phyloP scores from a whole-genome alignment of 1,284 basidiomycete genomes.

The Boletus calvinii region DNA sequence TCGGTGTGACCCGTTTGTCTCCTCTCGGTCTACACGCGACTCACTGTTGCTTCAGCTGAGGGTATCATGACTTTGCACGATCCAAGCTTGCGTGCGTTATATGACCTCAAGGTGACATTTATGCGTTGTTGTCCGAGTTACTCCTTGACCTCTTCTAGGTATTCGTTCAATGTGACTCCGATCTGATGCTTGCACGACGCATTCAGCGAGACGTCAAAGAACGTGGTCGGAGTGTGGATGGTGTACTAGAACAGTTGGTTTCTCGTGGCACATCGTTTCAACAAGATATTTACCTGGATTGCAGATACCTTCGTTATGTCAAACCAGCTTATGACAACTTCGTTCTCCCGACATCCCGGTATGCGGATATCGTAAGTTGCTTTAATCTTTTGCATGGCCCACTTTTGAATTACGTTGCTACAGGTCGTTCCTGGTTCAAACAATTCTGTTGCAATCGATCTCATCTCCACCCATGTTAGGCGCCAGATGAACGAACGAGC shows the following conservation, averaged over 20 bases:
- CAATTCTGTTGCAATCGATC: slow-evolving; percentile 88
- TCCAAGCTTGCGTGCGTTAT: slow-evolving; percentile 72
- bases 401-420: neutral
- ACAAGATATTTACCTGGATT: slow-evolving; percentile 12
- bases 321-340: slow-evolving; percentile 95
- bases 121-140: slow-evolving; percentile 2
- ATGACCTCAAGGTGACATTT: slow-evolving; percentile 82
- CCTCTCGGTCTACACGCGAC: neutral
- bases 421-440: slow-evolving; percentile 91
- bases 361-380: slow-evolving; percentile 80
- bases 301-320: slow-evolving; percentile 85
- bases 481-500: slow-evolving; percentile 81
- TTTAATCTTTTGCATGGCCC: neutral
- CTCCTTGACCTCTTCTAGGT: slow-evolving; percentile 43
- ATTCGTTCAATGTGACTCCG: slow-evolving; percentile 89
- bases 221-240: slow-evolving; percentile 81
- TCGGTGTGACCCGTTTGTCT: slow-evolving; percentile 49
- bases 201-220: slow-evolving; percentile 88
- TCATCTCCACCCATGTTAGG: slow-evolving; percentile 90
- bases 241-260: slow-evolving; percentile 83
- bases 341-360: slow-evolving; percentile 83
- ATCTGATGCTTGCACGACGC: slow-evolving; percentile 94
- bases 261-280: neutral
- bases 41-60: slow-evolving; percentile 56
- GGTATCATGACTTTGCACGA: slow-evolving; percentile 93